Base-by-base conservation (phyloP, 78 protist species). In the Dictyostelium discoideum region DNA sequence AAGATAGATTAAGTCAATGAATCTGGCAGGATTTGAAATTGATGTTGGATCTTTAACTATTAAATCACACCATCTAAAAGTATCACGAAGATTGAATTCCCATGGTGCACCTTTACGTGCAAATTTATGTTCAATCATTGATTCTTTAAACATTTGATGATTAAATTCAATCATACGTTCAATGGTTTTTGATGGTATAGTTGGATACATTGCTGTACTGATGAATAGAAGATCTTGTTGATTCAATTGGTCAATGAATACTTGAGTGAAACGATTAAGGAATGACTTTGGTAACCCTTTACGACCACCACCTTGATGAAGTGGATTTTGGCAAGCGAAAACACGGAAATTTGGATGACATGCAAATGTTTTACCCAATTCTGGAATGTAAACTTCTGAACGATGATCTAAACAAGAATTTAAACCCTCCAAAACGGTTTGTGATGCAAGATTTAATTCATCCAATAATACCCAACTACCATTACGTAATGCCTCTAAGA, bases 401-500 rank as follows among this genome's bases (percentile, higher is more conserved):
- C 99, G 93, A 81, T 99, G 99, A 96, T 99, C 99, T 26, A 99
- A 97, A 72, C 97, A 76, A 0, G 99, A 93, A 94, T 99, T 99
- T 50, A 99, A 97, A 8, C 99, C 99, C 84, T 99, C 99, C 26
- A 99, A 96, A n/a, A 99, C 99, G 4, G 99, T 42, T 94, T 99
- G 99, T 20, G 99, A 95, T 4, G 99, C 99, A 5, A 99, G 98
- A 93, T 99, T 99, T 24, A 99, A 85, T 97, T 99, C 99, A 96
- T 99, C 99, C 8, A 99, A 96, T 24, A 99, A 72, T 26, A 99
- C 97, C 99, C 99, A 99, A n/a, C 96, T 46, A 69, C 99, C 99
- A 1, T 39, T 63, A 77, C 93, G 81, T 65, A 99, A 57, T 6
- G 99, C 99, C 24, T 84, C 85, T 13, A 98, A 79, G 57, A 99